phyloP scores from a whole-genome alignment of 352 stramenopile species.

The Globisporangium radiosum region DNA sequence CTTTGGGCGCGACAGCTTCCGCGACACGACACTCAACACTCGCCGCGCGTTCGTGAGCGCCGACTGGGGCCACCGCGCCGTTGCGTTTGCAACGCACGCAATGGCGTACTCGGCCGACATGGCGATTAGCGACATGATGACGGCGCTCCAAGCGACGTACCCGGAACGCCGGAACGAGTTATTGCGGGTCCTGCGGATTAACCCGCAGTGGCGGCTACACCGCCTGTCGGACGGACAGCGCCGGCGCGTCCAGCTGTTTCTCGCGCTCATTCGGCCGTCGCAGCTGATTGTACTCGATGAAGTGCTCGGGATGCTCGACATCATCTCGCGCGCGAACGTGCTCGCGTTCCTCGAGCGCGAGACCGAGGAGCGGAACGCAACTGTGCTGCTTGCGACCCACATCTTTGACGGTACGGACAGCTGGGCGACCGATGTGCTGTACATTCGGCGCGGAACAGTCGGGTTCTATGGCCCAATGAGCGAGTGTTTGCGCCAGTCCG shows the following conservation, averaged over 20 bases:
- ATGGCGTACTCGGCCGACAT: conserved; percentile 93
- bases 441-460: conserved; percentile 67
- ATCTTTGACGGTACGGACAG: conserved; percentile 98
- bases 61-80: conserved; percentile 94
- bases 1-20: conserved; percentile 92
- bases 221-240: conserved; percentile 77
- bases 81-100: conserved; percentile 91
- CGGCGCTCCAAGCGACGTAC: conserved; percentile 90
- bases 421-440: conserved; percentile 94
- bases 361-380: conserved; percentile 48
- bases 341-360: conserved; percentile 90
- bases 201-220: conserved; percentile 89
- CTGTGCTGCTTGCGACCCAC: conserved; percentile 85
- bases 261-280: conserved; percentile 94
- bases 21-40: conserved; percentile 93
- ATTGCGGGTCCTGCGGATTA: conserved; percentile 93
- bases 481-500: conserved; percentile 50
- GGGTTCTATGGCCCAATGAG: conserved; percentile 58
- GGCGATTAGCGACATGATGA: conserved; percentile 96
- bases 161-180: conserved; percentile 92
- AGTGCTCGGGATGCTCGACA: conserved; percentile 96
- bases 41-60: conserved; percentile 92
- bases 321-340: conserved; percentile 93
- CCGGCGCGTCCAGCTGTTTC: conserved; percentile 93
- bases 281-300: conserved; percentile 98